phyloP scores from a whole-genome alignment of 2,329 filamentous ascomycete genomes.

The Epichloe elymi region DNA sequence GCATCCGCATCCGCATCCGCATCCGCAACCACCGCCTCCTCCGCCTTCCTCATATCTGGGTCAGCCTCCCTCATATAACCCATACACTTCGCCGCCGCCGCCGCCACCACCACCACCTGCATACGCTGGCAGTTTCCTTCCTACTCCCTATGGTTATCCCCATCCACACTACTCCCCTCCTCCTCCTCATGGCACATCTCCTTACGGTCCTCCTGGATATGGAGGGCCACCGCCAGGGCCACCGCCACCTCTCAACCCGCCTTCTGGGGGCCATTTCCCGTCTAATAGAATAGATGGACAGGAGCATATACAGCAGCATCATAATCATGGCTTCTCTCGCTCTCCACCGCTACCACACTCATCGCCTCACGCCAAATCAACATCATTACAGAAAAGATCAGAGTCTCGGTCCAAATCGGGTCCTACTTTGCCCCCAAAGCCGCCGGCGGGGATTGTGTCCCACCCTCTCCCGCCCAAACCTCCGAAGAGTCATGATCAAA shows the following conservation, averaged over 20 bases:
- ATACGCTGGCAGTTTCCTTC: slow-evolving; percentile 12
- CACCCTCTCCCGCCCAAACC: slow-evolving; percentile 21
- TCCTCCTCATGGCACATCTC: slow-evolving; percentile 9
- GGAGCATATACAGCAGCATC: slow-evolving; percentile 1
- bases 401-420: background rate
- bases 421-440: slow-evolving; percentile 5
- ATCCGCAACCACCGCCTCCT: slow-evolving; percentile 1
- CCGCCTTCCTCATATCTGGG: slow-evolving; percentile 12
- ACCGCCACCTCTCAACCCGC: slow-evolving; percentile 5
- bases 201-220: slow-evolving; percentile 8
- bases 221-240: slow-evolving; percentile 1
- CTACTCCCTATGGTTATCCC: slow-evolving; percentile 13
- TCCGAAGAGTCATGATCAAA: slow-evolving; percentile 15
- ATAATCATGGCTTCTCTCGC: slow-evolving; percentile 3
- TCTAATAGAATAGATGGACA: slow-evolving; percentile 1
- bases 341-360: slow-evolving; percentile 1
- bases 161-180: slow-evolving; percentile 13
- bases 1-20: background rate
- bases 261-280: slow-evolving; percentile 1
- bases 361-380: background rate
- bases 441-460: slow-evolving; percentile 5
- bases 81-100: slow-evolving; percentile 8
- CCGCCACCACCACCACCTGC: slow-evolving; percentile 5
- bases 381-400: background rate
- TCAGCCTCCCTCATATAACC: slow-evolving; percentile 14